Evolutionary conservation across 1,284 basidiomycete genomes (phyloP).

Genomic region (Tausonia pullulans): DNA sequence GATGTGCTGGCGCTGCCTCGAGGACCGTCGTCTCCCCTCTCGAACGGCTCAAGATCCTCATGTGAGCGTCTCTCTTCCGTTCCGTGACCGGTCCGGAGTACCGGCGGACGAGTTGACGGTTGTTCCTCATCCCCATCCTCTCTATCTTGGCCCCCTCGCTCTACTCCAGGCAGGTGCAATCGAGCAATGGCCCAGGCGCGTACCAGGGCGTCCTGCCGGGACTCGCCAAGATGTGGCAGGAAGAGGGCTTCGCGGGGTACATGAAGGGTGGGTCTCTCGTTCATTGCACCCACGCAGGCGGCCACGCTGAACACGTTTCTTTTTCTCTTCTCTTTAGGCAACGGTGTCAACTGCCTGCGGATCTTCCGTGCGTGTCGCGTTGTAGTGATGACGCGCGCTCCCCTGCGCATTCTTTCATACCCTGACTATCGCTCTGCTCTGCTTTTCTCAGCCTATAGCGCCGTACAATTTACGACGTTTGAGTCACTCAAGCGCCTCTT

Average conservation of each 20-base stretch:
- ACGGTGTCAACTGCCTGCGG: slow-evolving; percentile 82
- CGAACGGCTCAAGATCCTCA: slow-evolving; percentile 88
- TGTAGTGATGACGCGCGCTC: no score
- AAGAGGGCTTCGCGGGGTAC: slow-evolving; percentile 82
- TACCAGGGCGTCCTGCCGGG: slow-evolving; percentile 76
- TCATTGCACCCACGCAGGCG: no score
- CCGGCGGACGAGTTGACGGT: background rate
- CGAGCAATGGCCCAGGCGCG: slow-evolving; percentile 47
- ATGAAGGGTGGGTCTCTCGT: slow-evolving; percentile 47
- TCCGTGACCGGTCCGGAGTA: background rate
- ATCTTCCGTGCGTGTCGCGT: slow-evolving; percentile 44
- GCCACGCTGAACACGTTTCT: no score
- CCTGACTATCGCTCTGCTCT: background rate
- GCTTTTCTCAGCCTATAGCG: slow-evolving; percentile 40
- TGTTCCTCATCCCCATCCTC: background rate
- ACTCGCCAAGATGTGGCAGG: slow-evolving; percentile 54
- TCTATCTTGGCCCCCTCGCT: background rate
- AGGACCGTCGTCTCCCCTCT: slow-evolving; percentile 84
- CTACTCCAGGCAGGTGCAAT: slow-evolving; percentile 59
- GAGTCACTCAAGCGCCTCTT: slow-evolving; percentile 68
- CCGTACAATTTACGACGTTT: slow-evolving; percentile 81
- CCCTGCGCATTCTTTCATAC: background rate
- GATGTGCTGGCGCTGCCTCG: slow-evolving; percentile 44
- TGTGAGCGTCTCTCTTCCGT: slow-evolving; percentile 43
- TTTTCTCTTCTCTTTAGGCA: slow-evolving; percentile 22